Percentiles rank a stretch among this genome's conserved stretches.
These are phyloP conservation scores for Mycena metata DNA, from an alignment of 768 basidiomycete genomes.

Conservation along the genomic window DNA sequence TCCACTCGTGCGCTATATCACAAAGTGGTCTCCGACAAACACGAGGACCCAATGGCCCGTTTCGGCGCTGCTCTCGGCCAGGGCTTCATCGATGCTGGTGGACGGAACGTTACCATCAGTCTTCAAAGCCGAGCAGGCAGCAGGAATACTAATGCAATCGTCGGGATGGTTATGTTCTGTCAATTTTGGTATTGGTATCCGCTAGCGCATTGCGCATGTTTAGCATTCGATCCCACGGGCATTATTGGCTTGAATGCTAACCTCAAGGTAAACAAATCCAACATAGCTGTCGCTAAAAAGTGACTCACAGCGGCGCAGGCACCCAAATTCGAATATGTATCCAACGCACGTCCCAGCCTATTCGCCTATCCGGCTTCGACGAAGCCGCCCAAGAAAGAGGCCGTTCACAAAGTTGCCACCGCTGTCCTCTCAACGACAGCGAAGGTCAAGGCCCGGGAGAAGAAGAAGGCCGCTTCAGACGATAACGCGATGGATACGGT, in stretches of 20 bases:
- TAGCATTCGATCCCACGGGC: constrained; percentile 96
- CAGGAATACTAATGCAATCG: constrained; percentile 92
- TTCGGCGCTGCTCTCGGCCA: constrained; percentile 97
- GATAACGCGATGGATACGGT: constrained; percentile 88
- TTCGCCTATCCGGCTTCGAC: constrained; percentile 92
- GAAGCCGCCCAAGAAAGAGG: constrained; percentile 93
- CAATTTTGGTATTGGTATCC: constrained; percentile 99
- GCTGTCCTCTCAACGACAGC: constrained; percentile 98
- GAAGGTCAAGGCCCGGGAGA: constrained; percentile 95
- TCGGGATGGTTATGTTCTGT: constrained; percentile 98
- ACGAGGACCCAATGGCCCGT: constrained; percentile 98
- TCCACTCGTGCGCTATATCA: constrained; percentile 86
- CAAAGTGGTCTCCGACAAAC: constrained; percentile 95
- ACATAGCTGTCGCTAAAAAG: neutral
- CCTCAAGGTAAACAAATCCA: constrained; percentile 70
- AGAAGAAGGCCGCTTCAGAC: constrained; percentile 89
- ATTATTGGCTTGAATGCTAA: constrained; percentile 92
- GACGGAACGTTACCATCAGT: constrained; percentile 95
- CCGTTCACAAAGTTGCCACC: constrained; percentile 90
- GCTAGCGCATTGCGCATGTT: constrained; percentile 90
- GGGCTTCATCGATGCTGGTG: constrained; percentile 97
- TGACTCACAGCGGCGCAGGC: constrained; percentile 61
- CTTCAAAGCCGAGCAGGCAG: constrained; percentile 94
- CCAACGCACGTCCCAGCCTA: constrained; percentile 89
- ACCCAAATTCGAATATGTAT: constrained; percentile 93